Evolutionary conservation across 2,329 filamentous ascomycete species (phyloP).

Genomic region (Trichoderma endophyticum): DNA sequence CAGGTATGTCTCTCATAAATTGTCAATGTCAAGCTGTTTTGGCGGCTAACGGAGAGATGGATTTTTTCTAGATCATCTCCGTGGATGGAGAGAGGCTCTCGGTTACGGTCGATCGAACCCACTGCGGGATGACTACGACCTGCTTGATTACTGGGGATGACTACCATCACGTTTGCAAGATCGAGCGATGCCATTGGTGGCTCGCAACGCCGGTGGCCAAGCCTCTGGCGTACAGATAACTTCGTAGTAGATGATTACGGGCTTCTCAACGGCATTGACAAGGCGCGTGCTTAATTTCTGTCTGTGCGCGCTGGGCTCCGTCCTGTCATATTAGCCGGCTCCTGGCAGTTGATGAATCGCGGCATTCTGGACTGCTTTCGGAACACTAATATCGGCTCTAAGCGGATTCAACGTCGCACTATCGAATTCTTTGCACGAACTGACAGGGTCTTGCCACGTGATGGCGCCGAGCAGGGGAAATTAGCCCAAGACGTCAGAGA

Average conservation of each 20-base stretch:
- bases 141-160: neutral
- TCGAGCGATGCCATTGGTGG: neutral
- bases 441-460: conserved; percentile 9
- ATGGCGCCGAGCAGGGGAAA: conserved; percentile 1
- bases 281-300: neutral
- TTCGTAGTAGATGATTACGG: neutral
- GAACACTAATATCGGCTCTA: conserved; percentile 9
- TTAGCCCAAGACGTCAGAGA: neutral
- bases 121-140: neutral
- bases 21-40: neutral
- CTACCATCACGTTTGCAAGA: neutral
- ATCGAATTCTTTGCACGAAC: conserved; percentile 8
- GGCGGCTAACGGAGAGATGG: neutral
- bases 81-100: neutral
- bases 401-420: conserved; percentile 13
- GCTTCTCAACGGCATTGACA: neutral
- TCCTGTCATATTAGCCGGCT: neutral
- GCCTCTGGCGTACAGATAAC: neutral
- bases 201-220: neutral
- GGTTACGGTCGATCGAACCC: neutral
- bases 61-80: neutral
- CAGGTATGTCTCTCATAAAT: neutral
- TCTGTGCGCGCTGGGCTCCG: neutral
- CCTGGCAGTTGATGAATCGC: neutral
- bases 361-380: neutral